Percentiles rank a stretch among this genome's conserved stretches.
phyloP scores from a whole-genome alignment of 1,139 yeast species.

The Nadsonia commutata region DNA sequence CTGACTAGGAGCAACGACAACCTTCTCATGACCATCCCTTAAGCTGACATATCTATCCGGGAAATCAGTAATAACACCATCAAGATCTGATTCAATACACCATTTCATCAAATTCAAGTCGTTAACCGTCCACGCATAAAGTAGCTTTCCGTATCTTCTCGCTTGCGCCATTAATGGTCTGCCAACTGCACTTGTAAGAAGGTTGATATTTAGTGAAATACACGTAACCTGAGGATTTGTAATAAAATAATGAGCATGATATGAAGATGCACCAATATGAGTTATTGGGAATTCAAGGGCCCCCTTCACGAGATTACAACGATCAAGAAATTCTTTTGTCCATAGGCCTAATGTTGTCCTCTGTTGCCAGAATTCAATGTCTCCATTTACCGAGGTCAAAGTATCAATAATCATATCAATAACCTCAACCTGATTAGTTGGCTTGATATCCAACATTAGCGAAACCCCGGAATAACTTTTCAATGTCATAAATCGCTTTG shows the following conservation, averaged over 20 bases:
- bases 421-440: slow-evolving; percentile 47
- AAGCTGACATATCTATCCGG: neutral
- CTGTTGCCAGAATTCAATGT: slow-evolving; percentile 50
- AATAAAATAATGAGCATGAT: slow-evolving; percentile 23
- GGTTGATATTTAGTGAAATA: slow-evolving; percentile 28
- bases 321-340: slow-evolving; percentile 52
- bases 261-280: slow-evolving; percentile 36
- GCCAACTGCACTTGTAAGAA: slow-evolving; percentile 31
- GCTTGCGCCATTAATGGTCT: slow-evolving; percentile 23
- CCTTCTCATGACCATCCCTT: neutral
- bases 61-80: slow-evolving; percentile 48
- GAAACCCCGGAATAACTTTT: slow-evolving; percentile 24
- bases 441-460: slow-evolving; percentile 74
- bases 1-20: neutral
- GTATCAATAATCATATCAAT: slow-evolving; percentile 37
- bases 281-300: slow-evolving; percentile 34
- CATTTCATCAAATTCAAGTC: slow-evolving; percentile 27
- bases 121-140: slow-evolving; percentile 81
- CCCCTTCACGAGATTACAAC: slow-evolving; percentile 24
- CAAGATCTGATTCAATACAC: slow-evolving; percentile 33
- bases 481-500: slow-evolving; percentile 41
- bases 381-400: slow-evolving; percentile 33
- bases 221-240: slow-evolving; percentile 27
- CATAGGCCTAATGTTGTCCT: slow-evolving; percentile 70
- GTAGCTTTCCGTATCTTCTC: slow-evolving; percentile 31